phyloP scores from a whole-genome alignment of 179 eudicot species.

The Beta macrorhiza region DNA sequence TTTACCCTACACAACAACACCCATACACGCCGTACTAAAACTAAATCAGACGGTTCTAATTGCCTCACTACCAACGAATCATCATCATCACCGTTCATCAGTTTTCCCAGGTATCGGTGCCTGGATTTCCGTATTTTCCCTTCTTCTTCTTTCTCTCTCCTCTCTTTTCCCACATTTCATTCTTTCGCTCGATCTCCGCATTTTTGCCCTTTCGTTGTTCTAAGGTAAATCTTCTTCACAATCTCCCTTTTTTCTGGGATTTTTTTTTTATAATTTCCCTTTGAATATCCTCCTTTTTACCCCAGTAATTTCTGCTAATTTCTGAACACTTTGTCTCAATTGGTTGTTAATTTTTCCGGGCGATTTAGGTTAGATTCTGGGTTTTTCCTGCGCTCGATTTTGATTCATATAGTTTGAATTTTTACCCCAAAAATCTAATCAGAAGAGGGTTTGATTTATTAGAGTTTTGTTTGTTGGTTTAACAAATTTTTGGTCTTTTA shows the following conservation, averaged over 20 bases:
- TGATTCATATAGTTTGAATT: not conserved
- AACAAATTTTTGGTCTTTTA: not conserved
- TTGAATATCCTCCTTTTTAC: not conserved
- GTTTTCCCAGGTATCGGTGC: conserved; percentile 20
- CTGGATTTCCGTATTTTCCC: not conserved
- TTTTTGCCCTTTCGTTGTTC: conserved; percentile 14
- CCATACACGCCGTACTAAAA: not conserved
- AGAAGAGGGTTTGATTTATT: conserved; percentile 13
- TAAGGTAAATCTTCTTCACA: conserved; percentile 20
- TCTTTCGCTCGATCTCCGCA: conserved; percentile 15
- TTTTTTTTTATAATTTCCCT: not conserved
- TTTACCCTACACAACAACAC: no score
- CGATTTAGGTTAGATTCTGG: not conserved
- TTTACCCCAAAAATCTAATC: not conserved
- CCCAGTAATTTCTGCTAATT: not conserved
- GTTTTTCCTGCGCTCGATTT: not conserved
- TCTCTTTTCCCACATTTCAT: not conserved
- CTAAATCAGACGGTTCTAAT: conserved; percentile 9
- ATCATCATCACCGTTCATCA: conserved; percentile 1
- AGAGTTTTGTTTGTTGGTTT: not conserved
- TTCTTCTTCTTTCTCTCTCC: no score
- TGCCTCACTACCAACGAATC: not conserved
- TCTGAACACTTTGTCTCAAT: not conserved
- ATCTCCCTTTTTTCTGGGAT: conserved; percentile 3
- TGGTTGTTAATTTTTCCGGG: not conserved